phyloP scores from a whole-genome alignment of 2,329 filamentous ascomycete genomes.

The Arthrobotrys entomopaga region DNA sequence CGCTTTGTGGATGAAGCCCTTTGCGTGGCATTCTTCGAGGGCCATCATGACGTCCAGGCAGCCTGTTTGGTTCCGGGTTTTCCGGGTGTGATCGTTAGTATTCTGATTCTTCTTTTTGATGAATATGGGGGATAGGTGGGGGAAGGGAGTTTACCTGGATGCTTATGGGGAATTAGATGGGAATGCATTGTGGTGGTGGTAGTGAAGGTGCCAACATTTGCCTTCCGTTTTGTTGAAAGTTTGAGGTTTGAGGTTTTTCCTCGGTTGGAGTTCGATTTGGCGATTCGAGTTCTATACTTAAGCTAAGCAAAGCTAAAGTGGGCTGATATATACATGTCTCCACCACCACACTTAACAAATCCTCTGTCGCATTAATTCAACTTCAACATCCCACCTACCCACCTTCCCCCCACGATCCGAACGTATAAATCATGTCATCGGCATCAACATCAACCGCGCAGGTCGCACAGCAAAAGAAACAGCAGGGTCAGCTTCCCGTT shows the following conservation, averaged over 20 bases:
- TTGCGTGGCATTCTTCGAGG: constrained; percentile 93
- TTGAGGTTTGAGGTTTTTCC: constrained; percentile 4
- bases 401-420: neutral
- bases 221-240: constrained; percentile 7
- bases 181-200: constrained; percentile 81
- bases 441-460: constrained; percentile 32
- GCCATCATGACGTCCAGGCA: constrained; percentile 94
- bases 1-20: constrained; percentile 90
- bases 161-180: constrained; percentile 92
- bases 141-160: constrained; percentile 71
- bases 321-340: constrained; percentile 39
- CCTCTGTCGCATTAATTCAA: constrained; percentile 9
- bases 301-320: constrained; percentile 15
- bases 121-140: constrained; percentile 16
- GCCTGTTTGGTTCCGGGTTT: constrained; percentile 66
- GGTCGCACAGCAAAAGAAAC: constrained; percentile 59
- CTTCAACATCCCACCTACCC: constrained; percentile 11
- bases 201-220: neutral
- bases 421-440: constrained; percentile 30
- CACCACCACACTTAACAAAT: constrained; percentile 39
- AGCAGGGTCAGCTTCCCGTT: constrained; percentile 59
- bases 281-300: too few species aligned
- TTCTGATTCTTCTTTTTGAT: neutral
- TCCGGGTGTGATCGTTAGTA: constrained; percentile 29
- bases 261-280: constrained; percentile 11